These are phyloP conservation scores for Aristolochia californica DNA, from an alignment of 164 flowering plant species.

Conservation along the genomic window DNA sequence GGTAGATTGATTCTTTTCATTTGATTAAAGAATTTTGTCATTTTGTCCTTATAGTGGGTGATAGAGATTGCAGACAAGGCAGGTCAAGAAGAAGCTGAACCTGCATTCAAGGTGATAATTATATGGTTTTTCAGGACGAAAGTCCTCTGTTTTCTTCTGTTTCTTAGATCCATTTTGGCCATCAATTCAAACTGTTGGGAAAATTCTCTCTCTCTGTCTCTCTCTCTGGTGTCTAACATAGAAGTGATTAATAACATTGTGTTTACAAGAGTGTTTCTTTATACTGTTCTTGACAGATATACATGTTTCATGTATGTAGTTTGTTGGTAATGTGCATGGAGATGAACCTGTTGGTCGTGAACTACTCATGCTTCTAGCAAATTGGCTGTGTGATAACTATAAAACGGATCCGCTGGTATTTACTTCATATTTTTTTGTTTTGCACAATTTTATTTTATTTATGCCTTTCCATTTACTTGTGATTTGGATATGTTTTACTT, in stretches of 20 bases:
- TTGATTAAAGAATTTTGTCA: neutral
- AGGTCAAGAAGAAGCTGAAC: constrained; percentile 76
- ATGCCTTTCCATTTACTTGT: neutral
- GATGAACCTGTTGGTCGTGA: constrained; percentile 99
- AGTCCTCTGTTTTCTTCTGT: neutral
- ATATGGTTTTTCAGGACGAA: constrained; percentile 4
- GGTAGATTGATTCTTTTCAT: neutral
- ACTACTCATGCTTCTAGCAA: constrained; percentile 64
- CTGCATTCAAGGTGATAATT: constrained; percentile 67
- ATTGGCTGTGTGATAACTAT: constrained; percentile 92
- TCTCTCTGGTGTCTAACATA: too few relatives aligned
- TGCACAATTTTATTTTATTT: neutral
- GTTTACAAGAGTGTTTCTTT: too few relatives aligned
- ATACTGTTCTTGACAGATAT: neutral
- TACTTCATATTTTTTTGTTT: neutral
- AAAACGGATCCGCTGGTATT: constrained; percentile 75
- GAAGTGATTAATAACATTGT: too few relatives aligned
- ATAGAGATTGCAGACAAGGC: constrained; percentile 88
- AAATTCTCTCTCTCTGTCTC: neutral
- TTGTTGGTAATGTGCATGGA: constrained; percentile 92
- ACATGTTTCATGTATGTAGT: constrained; percentile 38
- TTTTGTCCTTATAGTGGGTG: constrained; percentile 52
- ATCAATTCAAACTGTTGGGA: neutral
- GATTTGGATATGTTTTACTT: too few relatives aligned
- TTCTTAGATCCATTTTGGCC: neutral